Evolutionary conservation across 495 filamentous ascomycete species (phyloP).

Genomic region (Tuber aestivum): DNA sequence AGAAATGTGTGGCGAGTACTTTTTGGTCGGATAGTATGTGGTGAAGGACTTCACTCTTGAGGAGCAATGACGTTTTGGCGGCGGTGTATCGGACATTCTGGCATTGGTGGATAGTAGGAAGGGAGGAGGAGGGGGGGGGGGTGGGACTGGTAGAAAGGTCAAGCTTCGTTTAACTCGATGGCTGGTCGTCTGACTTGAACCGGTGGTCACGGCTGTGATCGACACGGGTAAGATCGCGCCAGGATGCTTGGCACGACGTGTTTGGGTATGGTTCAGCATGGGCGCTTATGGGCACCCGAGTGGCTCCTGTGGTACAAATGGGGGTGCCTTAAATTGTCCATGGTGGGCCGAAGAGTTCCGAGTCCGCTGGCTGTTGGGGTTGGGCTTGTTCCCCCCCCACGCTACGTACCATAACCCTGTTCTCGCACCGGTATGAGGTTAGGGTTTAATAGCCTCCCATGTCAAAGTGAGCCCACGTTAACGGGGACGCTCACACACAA

Average conservation of each 20-base stretch:
- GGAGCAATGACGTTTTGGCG: background rate
- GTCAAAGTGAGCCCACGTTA: background rate
- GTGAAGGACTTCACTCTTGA: slow-evolving; percentile 3
- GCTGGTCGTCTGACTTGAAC: background rate
- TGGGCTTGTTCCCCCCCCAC: background rate
- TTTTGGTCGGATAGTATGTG: slow-evolving; percentile 1
- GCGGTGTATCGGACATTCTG: slow-evolving; percentile 10
- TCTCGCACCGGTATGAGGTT: background rate
- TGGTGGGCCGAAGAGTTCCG: background rate
- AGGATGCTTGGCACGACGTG: background rate
- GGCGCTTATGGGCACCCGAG: background rate
- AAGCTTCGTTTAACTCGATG: background rate
- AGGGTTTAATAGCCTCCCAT: background rate
- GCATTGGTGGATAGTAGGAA: background rate
- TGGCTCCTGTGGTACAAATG: background rate
- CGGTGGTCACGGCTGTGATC: background rate
- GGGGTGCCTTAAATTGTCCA: background rate
- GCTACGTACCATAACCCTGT: background rate
- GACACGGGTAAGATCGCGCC: background rate
- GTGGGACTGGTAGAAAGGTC: background rate
- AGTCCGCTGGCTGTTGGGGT: background rate
- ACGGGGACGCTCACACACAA: background rate
- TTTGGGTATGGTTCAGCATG: background rate
- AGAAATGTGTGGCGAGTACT: slow-evolving; percentile 8
- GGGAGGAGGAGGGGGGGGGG: background rate